Percentiles rank a stretch among this genome's conserved stretches.
Evolutionary conservation across 768 basidiomycete genomes (phyloP).

Genomic region (Terana coerulea): DNA sequence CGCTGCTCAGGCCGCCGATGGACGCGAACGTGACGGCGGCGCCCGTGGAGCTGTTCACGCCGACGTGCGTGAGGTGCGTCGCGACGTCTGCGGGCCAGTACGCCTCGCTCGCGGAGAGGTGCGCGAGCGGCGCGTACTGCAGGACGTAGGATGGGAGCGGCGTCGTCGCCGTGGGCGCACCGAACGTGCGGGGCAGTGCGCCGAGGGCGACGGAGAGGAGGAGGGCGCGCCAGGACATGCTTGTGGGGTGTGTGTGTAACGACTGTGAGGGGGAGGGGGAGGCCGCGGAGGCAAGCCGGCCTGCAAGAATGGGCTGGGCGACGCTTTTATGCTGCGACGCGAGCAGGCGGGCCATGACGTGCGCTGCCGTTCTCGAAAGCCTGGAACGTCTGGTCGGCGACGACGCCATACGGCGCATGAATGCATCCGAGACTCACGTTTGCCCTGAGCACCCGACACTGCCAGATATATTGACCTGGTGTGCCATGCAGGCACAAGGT

Average conservation of each 20-base stretch:
- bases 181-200: background rate
- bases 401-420: too few species aligned
- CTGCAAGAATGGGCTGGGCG: too few species aligned
- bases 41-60: slow-evolving; percentile 15
- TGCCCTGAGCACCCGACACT: too few species aligned
- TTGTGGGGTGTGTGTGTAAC: background rate
- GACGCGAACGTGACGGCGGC: slow-evolving; percentile 17
- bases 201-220: background rate
- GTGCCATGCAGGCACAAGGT: too few species aligned
- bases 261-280: too few species aligned
- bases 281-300: too few species aligned
- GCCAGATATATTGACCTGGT: too few species aligned
- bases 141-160: slow-evolving; percentile 23
- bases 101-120: slow-evolving; percentile 22
- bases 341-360: too few species aligned
- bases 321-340: too few species aligned
- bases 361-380: too few species aligned
- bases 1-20: slow-evolving; percentile 11
- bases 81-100: slow-evolving; percentile 25
- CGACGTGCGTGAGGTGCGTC: slow-evolving; percentile 20
- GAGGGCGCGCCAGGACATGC: slow-evolving; percentile 1
- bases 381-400: too few species aligned
- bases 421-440: too few species aligned
- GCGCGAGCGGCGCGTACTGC: slow-evolving; percentile 23
- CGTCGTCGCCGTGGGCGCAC: background rate